Base-by-base conservation (phyloP, 106 monocot genomes). In the Xerophyta viscosa region DNA sequence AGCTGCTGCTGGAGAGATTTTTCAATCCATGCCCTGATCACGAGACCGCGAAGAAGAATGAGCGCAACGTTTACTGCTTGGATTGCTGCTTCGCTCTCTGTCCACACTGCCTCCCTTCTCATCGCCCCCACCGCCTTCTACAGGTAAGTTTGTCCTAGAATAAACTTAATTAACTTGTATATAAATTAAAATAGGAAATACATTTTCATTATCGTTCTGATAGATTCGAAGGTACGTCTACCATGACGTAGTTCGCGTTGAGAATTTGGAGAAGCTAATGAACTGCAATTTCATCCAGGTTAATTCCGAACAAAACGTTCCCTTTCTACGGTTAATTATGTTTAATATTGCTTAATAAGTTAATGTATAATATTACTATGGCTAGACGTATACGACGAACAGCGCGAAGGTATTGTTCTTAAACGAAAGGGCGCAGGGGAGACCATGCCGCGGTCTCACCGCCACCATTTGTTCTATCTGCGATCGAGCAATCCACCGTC, bases 201-300 rank as follows among this genome's bases (percentile, higher is more conserved):
- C 11, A 11, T 36, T 36, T 36, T 36, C 11, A 36, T 6, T 36
- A 67, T 42, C 20, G 17, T 41, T 57, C 27, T 13, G 23, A 44
- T 71, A 87, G 87, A 75, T 88, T 54, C 62, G 87, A 37, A 78
- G 87, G 41, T 88, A 88, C 31, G 72, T 88, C 43, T 88, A 88
- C 42, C 82, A 88, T 33, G 75, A 82, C 41, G 87, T 88, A 15
- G 59, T 82, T 18, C 64, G 82, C 31, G 70, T 88, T 3, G 78
- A 75, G 27, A 82, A 88, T 46, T 48, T 88, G 45, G 72, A 65
- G 62, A 82, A 69, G 67, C 31, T 88, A 9, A 63, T 82, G 61
- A 75, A 88, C 45, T 78, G 82, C 61, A 50, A 61, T 14, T 57
- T 65, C 43, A 68, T 88, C 23, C 87, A 88, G 65, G 87, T 87